Conservation (phyloP, 352 stramenopile genomes). For the Phytophthora nicotianae region DNA sequence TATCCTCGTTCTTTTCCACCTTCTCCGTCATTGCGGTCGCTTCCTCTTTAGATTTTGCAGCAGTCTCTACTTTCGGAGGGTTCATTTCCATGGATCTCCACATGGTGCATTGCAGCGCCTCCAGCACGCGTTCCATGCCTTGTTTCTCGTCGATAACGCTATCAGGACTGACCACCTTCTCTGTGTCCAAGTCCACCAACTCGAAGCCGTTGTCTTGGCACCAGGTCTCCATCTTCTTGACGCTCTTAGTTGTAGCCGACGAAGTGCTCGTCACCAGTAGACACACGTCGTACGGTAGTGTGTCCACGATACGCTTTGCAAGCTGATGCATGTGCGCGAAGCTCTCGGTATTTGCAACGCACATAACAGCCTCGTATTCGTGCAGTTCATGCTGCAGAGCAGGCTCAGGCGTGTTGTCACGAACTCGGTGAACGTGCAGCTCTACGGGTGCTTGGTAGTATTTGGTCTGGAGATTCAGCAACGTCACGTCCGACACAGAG, state of each 20-base stretch:
- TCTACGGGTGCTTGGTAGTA: slow-evolving; percentile 72
- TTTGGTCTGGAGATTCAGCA: slow-evolving; percentile 61
- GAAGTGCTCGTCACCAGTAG: slow-evolving; percentile 48
- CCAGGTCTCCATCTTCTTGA: slow-evolving; percentile 48
- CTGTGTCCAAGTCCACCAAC: slow-evolving; percentile 45
- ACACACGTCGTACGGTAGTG: slow-evolving; percentile 61
- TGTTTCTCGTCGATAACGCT: slow-evolving; percentile 42
- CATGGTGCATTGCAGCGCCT: slow-evolving; percentile 81
- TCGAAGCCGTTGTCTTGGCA: slow-evolving; percentile 71
- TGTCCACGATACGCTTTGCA: slow-evolving; percentile 54
- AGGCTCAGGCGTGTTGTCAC: slow-evolving; percentile 41
- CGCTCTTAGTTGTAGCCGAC: slow-evolving; percentile 29
- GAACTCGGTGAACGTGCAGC: slow-evolving; percentile 54
- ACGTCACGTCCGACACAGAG: slow-evolving; percentile 14
- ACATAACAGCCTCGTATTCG: slow-evolving; percentile 69
- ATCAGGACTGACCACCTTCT: background rate
- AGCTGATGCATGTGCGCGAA: slow-evolving; percentile 52
- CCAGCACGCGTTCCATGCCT: slow-evolving; percentile 71
- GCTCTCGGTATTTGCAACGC: slow-evolving; percentile 55
- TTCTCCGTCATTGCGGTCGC: slow-evolving; percentile 6
- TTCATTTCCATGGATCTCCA: slow-evolving; percentile 78
- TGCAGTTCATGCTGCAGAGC: slow-evolving; percentile 45
- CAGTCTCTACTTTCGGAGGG: slow-evolving; percentile 3
- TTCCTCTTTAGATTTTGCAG: background rate
- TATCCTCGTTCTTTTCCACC: slow-evolving; percentile 7